These are phyloP conservation scores for Selaginella tamariscina DNA, from an alignment of 75 land plant genomes.

Conservation along the genomic window DNA sequence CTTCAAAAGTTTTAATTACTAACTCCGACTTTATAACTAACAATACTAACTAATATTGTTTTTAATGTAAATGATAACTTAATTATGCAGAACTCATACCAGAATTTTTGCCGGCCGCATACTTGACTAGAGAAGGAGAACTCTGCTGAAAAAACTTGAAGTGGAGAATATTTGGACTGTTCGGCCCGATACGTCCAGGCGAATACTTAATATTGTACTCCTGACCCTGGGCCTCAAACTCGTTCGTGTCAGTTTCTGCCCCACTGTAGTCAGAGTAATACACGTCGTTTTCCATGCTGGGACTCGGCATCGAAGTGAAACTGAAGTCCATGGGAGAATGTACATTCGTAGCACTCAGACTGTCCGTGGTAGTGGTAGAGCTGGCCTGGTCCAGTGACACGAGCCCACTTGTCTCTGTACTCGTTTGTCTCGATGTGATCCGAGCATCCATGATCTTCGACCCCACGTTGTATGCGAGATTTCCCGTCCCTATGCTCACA, in stretches of 20 bases:
- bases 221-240: neutral
- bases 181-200: neutral
- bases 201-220: neutral
- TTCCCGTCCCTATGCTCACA: slow-evolving; percentile 72
- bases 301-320: neutral
- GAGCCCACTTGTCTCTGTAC: neutral
- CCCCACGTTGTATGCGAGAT: slow-evolving; percentile 69
- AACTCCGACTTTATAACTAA: too few relatives aligned
- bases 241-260: neutral
- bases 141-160: neutral
- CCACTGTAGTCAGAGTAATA: neutral
- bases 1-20: too few relatives aligned
- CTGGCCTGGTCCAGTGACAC: neutral
- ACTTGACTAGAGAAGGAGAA: too few relatives aligned
- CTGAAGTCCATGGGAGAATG: neutral
- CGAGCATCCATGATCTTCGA: slow-evolving; percentile 84
- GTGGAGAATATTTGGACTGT: neutral
- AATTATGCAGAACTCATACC: too few relatives aligned
- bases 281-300: neutral
- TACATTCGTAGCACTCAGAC: neutral
- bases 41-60: too few relatives aligned
- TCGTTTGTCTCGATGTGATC: slow-evolving; percentile 15
- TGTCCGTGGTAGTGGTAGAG: neutral
- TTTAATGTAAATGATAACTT: too few relatives aligned
- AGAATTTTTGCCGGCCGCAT: too few relatives aligned